phyloP scores from a whole-genome alignment of 805 yeast genomes.

The Monosporozyma siamensis region DNA sequence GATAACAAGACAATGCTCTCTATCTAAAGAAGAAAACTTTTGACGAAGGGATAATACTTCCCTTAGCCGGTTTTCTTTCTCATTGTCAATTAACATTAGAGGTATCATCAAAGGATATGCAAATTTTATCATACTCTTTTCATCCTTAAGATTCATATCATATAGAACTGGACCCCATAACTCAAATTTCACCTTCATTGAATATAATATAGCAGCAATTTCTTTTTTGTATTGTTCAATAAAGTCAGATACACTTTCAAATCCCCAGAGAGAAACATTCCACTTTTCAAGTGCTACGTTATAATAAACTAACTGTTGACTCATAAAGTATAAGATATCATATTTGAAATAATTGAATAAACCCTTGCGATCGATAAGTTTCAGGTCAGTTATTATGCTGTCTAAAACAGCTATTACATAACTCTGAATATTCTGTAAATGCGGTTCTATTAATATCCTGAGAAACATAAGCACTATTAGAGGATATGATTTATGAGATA shows the following conservation, averaged over 20 bases:
- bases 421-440: constrained; percentile 11
- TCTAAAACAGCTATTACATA: constrained; percentile 14
- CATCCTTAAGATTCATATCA: not conserved
- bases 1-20: not conserved
- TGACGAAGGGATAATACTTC: not conserved
- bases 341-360: constrained; percentile 19
- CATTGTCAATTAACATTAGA: not conserved
- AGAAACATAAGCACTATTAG: constrained; percentile 11
- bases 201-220: not conserved
- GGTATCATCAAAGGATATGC: not conserved
- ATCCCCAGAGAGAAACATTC: constrained; percentile 18
- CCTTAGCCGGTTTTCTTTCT: not conserved
- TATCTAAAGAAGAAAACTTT: not conserved
- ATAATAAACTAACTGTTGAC: constrained; percentile 1
- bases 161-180: not conserved
- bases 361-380: constrained; percentile 3
- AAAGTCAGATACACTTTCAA: constrained; percentile 10
- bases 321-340: constrained; percentile 18
- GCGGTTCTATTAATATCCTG: constrained; percentile 9
- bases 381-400: constrained; percentile 4
- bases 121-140: not conserved
- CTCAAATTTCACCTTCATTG: not conserved
- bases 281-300: constrained; percentile 7
- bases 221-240: constrained; percentile 11
- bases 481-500: constrained; percentile 19